Conservation (phyloP, 129 eudicot species). For the Smallanthus sonchifolius region DNA sequence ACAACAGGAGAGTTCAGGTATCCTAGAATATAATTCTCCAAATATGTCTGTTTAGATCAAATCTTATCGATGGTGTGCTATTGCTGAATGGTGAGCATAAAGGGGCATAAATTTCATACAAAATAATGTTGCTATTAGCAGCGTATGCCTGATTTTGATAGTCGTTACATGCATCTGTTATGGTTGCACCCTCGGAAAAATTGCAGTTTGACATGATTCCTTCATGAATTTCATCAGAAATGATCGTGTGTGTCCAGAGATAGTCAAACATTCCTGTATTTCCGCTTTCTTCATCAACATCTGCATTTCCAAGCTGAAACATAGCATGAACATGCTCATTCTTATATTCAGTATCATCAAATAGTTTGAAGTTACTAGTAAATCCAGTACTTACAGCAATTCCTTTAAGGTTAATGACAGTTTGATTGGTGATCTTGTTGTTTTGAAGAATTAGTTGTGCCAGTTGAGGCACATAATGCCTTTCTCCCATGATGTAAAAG, state of each 20-base stretch:
- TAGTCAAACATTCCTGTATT: not conserved
- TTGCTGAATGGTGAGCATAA: not conserved
- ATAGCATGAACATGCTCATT: not conserved
- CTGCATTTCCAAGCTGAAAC: not conserved
- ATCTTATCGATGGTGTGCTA: not conserved
- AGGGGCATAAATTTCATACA: not conserved
- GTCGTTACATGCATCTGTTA: not conserved
- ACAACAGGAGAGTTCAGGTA: conserved; percentile 52
- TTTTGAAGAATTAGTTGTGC: not conserved
- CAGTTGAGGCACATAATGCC: not conserved
- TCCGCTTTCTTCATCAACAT: not conserved
- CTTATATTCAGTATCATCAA: not conserved
- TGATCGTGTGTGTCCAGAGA: not conserved
- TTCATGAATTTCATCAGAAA: not conserved
- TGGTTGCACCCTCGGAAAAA: not conserved
- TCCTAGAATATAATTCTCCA: conserved; percentile 8
- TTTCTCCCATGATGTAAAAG: not conserved
- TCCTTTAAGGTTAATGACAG: not conserved
- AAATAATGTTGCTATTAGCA: not conserved
- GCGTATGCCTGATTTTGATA: not conserved
- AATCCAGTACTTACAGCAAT: not conserved
- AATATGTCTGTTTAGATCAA: not conserved
- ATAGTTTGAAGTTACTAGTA: not conserved
- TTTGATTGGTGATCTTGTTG: not conserved
- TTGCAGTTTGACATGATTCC: not conserved